Conservation (phyloP, 495 filamentous ascomycete genomes). For the Penicillium flavigenum region DNA sequence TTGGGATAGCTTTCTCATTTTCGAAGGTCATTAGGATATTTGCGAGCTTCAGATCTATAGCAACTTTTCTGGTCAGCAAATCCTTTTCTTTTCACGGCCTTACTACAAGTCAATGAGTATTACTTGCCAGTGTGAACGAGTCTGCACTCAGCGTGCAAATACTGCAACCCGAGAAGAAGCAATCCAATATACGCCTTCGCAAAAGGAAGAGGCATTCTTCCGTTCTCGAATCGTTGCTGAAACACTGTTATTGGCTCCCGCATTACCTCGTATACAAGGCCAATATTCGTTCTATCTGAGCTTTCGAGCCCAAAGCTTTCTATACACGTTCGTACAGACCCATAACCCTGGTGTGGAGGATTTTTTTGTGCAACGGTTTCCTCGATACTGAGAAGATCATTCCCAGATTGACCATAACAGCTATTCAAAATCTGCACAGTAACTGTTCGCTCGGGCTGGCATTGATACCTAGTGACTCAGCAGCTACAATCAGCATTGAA, state of each 20-base stretch:
- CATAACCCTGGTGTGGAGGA: conserved; percentile 30
- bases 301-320: not conserved
- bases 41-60: conserved; percentile 42
- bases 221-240: conserved; percentile 25
- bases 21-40: conserved; percentile 47
- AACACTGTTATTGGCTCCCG: conserved; percentile 34
- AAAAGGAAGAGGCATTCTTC: conserved; percentile 28
- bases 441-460: conserved; percentile 18
- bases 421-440: conserved; percentile 38
- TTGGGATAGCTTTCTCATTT: conserved; percentile 36
- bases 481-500: too few species aligned
- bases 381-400: conserved; percentile 12
- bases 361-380: conserved; percentile 28
- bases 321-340: conserved; percentile 22
- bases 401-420: conserved; percentile 14
- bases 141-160: conserved; percentile 40
- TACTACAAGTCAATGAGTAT: not conserved
- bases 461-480: not conserved
- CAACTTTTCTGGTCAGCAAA: too few species aligned
- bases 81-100: too few species aligned
- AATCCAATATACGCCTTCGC: conserved; percentile 33
- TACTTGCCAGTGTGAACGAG: conserved; percentile 35
- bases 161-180: conserved; percentile 39
- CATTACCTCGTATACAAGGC: conserved; percentile 31
- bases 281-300: not conserved